phyloP scores from a whole-genome alignment of 2,329 filamentous ascomycete genomes.

The Daldinia sp. region DNA sequence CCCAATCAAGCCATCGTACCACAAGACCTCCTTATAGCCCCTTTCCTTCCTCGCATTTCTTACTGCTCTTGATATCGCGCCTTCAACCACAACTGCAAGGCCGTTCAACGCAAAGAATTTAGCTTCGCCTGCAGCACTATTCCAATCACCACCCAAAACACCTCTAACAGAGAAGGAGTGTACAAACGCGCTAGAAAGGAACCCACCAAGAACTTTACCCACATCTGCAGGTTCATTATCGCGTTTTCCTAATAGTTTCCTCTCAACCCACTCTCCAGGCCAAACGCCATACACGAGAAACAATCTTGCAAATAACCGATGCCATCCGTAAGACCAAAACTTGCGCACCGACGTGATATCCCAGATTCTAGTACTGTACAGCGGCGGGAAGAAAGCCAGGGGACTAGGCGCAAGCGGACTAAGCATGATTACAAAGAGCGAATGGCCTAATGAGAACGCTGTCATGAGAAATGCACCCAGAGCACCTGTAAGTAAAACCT shows the following conservation, averaged over 20 bases:
- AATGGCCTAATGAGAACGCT: conserved; percentile 57
- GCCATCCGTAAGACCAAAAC: conserved; percentile 61
- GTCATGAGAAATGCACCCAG: conserved; percentile 59
- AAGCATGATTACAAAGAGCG: conserved; percentile 55
- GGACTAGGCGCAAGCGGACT: conserved; percentile 56
- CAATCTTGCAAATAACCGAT: conserved; percentile 57
- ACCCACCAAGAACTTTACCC: conserved; percentile 58
- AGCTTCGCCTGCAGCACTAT: conserved; percentile 50
- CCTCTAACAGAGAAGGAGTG: conserved; percentile 57
- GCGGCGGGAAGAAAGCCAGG: conserved; percentile 58
- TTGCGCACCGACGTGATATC: conserved; percentile 54
- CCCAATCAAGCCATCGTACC: conserved; percentile 53
- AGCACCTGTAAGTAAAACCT: conserved; percentile 55
- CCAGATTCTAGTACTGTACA: conserved; percentile 58
- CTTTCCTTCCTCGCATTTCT: conserved; percentile 35
- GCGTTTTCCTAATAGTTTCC: conserved; percentile 54
- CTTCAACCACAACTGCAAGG: conserved; percentile 51
- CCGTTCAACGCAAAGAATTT: conserved; percentile 52
- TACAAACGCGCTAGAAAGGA: conserved; percentile 56
- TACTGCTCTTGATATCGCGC: conserved; percentile 42
- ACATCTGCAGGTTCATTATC: conserved; percentile 54
- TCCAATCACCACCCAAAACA: conserved; percentile 54
- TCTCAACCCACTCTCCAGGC: conserved; percentile 58
- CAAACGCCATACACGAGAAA: conserved; percentile 60
- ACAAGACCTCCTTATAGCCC: conserved; percentile 34